Evolutionary conservation across 2,329 filamentous ascomycete genomes (phyloP), one percentile per base, ranked within the genome.

Genomic region (Plectosphaerella plurivora): DNA sequence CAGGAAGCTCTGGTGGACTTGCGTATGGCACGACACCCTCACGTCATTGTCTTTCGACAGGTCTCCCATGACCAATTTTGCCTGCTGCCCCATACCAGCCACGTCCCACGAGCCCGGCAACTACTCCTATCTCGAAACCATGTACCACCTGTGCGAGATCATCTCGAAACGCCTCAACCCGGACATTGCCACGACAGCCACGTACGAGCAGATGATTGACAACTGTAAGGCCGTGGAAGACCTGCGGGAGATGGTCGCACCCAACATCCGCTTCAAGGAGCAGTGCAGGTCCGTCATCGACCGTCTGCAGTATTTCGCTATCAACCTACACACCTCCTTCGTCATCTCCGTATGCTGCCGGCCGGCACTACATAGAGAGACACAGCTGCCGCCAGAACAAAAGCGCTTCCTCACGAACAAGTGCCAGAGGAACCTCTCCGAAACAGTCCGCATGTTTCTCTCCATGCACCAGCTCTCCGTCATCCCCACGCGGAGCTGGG

Each of bases 391-490:
- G 4, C 60, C 70, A 0, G 61, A 71, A 1, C 81, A 87, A 59
- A 83, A 82, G 59, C 72, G 72, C 45, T 66, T 74, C 1, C 69
- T 87, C 1, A 78, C 79, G 2, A 75, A 80, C 25, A 76, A 77
- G 53, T 87, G 83, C 70, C 84, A 84, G 62, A 67, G 72, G 15
- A 86, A 85, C 60, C 69, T 87, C 24, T 81, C 81, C 6, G 82
- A 86, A 62, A 86, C 83, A 12, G 83, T 87, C 11, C 77, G 81
- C 41, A 87, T 86, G 83, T 87, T 86, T 61, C 70, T 87, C 20
- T 81, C 83, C 15, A 87, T 87, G 83, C 83, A 87, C 63, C 83
- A 85, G 56, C 69, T 87, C 28, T 86, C 82, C 2, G 79, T 84
- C 9, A 86, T 86, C 46, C 83, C 83, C 1, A 87, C 83, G 0